These are phyloP conservation scores for Rhizopogon vesiculosus DNA, from an alignment of 768 basidiomycete genomes.

Conservation along the genomic window DNA sequence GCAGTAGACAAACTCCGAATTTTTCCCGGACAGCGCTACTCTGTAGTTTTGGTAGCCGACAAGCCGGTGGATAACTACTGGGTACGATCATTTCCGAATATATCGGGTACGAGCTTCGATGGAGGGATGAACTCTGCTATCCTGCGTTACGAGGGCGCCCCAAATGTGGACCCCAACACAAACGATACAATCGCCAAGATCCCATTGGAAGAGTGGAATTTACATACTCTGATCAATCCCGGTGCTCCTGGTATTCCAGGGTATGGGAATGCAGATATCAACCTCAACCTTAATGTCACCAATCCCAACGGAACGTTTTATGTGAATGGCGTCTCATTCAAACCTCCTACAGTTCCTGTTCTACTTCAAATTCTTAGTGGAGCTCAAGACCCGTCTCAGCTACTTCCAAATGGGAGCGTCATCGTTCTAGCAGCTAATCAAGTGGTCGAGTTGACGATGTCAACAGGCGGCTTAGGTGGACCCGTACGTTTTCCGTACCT, in stretches of 20 bases:
- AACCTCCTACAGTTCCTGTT: conserved; percentile 11
- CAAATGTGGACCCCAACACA: conserved; percentile 22
- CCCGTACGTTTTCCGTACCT: conserved; percentile 14
- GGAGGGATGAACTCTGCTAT: conserved; percentile 20
- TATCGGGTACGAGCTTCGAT: conserved; percentile 28
- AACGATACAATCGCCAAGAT: conserved; percentile 3
- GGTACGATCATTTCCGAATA: conserved; percentile 5
- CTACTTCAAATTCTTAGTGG: conserved; percentile 22
- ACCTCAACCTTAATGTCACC: conserved; percentile 13
- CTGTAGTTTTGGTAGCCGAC: conserved; percentile 38
- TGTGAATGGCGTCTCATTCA: conserved; percentile 7
- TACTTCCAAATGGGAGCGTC: conserved; percentile 11
- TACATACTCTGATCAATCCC: conserved; percentile 14
- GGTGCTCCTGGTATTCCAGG: conserved; percentile 19
- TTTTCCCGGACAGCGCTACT: conserved; percentile 41
- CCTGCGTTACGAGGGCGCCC: conserved; percentile 15
- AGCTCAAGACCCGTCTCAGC: conserved; percentile 5
- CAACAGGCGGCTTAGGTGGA: conserved; percentile 25
- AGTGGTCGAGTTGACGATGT: conserved; percentile 13
- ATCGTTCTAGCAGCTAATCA: conserved; percentile 12
- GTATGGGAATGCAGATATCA: conserved; percentile 19
- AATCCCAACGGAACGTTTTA: background rate
- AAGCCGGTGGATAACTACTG: conserved; percentile 40
- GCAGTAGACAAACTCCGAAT: conserved; percentile 32
- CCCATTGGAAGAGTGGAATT: conserved; percentile 12